Base-by-base conservation (phyloP, 192 early-diverging fungal genomes). In the Blastocladiella britannica region DNA sequence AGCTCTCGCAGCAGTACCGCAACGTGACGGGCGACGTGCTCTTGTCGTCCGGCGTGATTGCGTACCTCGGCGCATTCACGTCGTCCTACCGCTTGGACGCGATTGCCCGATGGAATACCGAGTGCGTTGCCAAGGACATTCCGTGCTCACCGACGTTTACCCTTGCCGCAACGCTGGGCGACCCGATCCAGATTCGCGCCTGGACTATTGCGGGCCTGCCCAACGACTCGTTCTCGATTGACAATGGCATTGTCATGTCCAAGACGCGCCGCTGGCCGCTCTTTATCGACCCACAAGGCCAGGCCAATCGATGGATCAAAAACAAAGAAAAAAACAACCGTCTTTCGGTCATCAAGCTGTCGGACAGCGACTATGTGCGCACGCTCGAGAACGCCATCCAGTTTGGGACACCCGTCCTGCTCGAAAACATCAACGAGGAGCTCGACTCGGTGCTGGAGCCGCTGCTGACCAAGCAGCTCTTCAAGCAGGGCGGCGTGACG, bases 231-330 rank as follows among this genome's bases (percentile, higher is more conserved):
- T 77, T 96, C 54, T 96, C 88, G 62, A 87, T 84, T 54, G 94
- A 99, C 74, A 99, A 99, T 65, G 96, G 94, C 4, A 86, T 97
- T 51, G 97, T 97, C 82, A 72, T 99, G 51, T 79, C 86, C 58
- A 79, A 85, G 9, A 91, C 84, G 73, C 92, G 91, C 63, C 78
- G 96, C 59, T 99, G 93, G 65, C 93, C 96, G 52, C 75, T 99
- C 29, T 76, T 99, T 55, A 91, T 99, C 65, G 96, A 99, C 70
- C 96, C 96, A 1, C 84, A 91, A 18, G 93, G 91, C 52, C 84
- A 94, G 55, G 93, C 93, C 0, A 80, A 87, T 4, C 69, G 77
- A 25, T 97, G 91, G 72, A 67, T 99, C 61, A 73, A 79, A 62
- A 86, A 85, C 59, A 79, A 85, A 60, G 92, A 82, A 72, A 84